Base-by-base conservation (phyloP, 768 basidiomycete species). In the Amanita pseudoporphyria region DNA sequence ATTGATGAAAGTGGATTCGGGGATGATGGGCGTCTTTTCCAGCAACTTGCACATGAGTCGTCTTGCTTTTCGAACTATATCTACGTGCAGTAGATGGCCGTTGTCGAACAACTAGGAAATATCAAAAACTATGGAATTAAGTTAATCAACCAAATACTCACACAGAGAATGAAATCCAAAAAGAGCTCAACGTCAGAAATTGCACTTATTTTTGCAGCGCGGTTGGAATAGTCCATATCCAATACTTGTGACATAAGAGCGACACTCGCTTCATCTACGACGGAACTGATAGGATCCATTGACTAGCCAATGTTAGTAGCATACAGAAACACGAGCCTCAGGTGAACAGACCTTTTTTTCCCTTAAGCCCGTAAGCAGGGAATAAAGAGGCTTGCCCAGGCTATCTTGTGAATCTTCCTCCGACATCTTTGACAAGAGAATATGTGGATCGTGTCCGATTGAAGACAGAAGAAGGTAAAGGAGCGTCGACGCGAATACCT, bases 131-230 rank as follows among this genome's bases (percentile, higher is more conserved):
- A 21, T 30, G 24, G n/a, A 45, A 28, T 14, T 10, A 35, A 33
- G 44, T 6, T 9, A 9, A 45, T 28, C 6, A 3, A 37, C n/a
- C n/a, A 35, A 22, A 3, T 40, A 33, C 32, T 19, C 10, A 33
- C 44, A 35, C 18, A 4, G 10, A 45, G 31, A 9, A 32, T 45
- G 44, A 45, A 45, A 45, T 45, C 44, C 14, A 45, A n/a, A 18
- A 45, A 9, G 5, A 32, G 18, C 31, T 45, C 44, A 10, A 18
- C 44, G 13, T 45, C 44, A 6, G 2, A 12, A 12, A 18, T 16
- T 18, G 21, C 18, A 28, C 0, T 4, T 18, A 45, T 1, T 45
- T 18, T 5, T 6, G 31, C 1, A 5, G 10, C 31, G 12, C 30
- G 21, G 9, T n/a, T 28, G 43, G 6, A 6, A 32, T 45, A 45